Evolutionary conservation across 208 protist genomes (phyloP), one percentile per base, ranked within the genome.

Genomic region (Trypanosoma cruzi): DNA sequence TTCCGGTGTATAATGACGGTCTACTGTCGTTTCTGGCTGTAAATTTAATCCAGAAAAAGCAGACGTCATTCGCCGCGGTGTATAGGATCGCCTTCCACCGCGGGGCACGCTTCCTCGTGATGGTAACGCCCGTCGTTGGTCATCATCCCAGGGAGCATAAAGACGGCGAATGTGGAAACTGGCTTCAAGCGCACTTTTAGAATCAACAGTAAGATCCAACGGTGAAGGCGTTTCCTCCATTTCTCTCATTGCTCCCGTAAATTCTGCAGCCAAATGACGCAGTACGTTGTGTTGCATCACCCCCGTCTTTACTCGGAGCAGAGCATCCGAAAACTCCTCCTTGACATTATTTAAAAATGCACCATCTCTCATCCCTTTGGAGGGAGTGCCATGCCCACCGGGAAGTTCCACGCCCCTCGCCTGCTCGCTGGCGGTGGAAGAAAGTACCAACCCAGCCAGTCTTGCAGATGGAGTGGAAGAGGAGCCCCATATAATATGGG

Each of bases 401-500:
- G 2, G 24, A 8, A 26, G 24, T 1, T 52, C 48, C 48, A 52
- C 20, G 48, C 48, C 24, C 22, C n/a, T 11, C 24, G 11, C 16
- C 48, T 52, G 2, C 4, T 26, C 48, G n/a, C 4, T 26, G 48
- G 48, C 10, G 48, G 22, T 26, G 2, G 48, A 52, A 11, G n/a
- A 26, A 18, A 52, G 48, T 26, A 52, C 48, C 16, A 11, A n/a
- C n/a, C 16, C 50, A n/a, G 64, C 63, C 20, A 82, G 53, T 36
- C 54, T 31, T 6, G 73, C 69, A 11, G 52, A 62, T 6, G 53
- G 37, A 31, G 34, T 37, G 28, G 68, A 58, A 40, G 84, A 54
- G 44, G 62, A 62, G 60, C 86, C 86, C 89, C 89, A 95, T n/a
- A 95, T 80, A 49, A 90, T 67, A 69, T 89, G 93, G 11, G 73